Base-by-base conservation (phyloP, 495 filamentous ascomycete species). In the Annulohypoxylon moriforme region DNA sequence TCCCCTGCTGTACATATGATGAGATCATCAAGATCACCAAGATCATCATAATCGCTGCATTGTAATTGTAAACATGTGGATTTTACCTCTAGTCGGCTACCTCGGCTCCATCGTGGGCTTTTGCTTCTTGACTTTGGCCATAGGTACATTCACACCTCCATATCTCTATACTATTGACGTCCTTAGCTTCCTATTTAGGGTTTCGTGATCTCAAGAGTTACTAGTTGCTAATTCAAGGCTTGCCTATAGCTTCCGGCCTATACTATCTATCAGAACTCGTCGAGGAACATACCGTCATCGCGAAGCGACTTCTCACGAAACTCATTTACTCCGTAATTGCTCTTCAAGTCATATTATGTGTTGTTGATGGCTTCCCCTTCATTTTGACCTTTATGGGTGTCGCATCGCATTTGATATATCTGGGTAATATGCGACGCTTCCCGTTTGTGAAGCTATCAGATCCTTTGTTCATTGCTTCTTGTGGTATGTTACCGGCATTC, bases 211-310 rank as follows among this genome's bases (percentile, higher is more conserved):
- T 58, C 18, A 7, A 55, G n/a, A n/a, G n/a, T n/a, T n/a, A n/a
- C n/a, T n/a, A n/a, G n/a, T 53, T 42, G 57, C 64, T 74, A 52
- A 73, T 46, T 42, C 11, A 42, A 52, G 8, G 10, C 57, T 67
- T 27, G n/a, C n/a, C 49, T 50, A 68, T 75, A 97, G 96, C 96
- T 34, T 97, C 94, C 22, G 96, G 96, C 27, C 89, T 99, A 22
- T 98, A 99, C 84, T 99, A 99, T 78, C 92, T 99, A 52, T 98
- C 96, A 1, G 96, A 99, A 81, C 87, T 98, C 9, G 96, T 99
- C 56, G 96, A 99, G 81, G 96, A 99, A 76, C 95, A 98, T 77
- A 98, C 94, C 10, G 95, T 98, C 10, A 78, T 96, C 49, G 91
- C 94, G 18, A 94, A 97, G 76, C 92, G 89, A 64, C 85, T 97